Evolutionary conservation across 2,329 filamentous ascomycete genomes (phyloP), one percentile per base, ranked within the genome.

Genomic region (Sporothrix protearum): DNA sequence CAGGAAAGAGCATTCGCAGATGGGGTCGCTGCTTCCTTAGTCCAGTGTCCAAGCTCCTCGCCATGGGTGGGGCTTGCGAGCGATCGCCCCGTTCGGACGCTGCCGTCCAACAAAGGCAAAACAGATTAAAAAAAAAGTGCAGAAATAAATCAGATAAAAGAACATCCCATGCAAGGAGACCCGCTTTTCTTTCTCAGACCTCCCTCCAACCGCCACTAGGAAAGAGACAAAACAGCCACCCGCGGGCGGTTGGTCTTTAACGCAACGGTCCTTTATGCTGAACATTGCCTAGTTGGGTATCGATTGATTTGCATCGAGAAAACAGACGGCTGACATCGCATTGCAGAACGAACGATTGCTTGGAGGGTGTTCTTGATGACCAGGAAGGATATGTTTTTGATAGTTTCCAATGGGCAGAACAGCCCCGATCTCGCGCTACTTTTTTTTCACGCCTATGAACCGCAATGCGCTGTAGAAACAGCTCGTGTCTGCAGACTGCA

Each of bases 11-110:
- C 4, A 28, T 57, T 53, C 49, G 22, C 49, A 53, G 28, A 53
- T 53, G 49, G 59, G 59, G 12, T 25, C 36, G 59, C n/a, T 45
- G 36, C 25, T 64, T 64, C 59, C 45, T 12, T 51, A 12, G 42
- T 67, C 45, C 30, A 22, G 22, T 14, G 39, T 45, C 39, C 36
- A 45, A 45, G 39, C 39, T 45, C 45, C 25, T 49, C 5, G 63
- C 19, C 28, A 14, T 19, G 28, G 25, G 25, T 67, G 42, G 42
- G 22, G 42, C 64, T 49, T 36, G 28, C 53, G 64, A 28, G 28
- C 45, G 64, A 67, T 67, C 64, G 64, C 19, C 64, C 64, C 45
- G 45, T 67, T 49, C 68, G 68, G 68, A 64, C 68, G 68, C 68
- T 70, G 55, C 68, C 68, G 68, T 70, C 68, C 36, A 69, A 59